Percentiles rank a stretch among this genome's conserved stretches.
phyloP scores from a whole-genome alignment of 108 stramenopile genomes.

The Fragilaria radians region DNA sequence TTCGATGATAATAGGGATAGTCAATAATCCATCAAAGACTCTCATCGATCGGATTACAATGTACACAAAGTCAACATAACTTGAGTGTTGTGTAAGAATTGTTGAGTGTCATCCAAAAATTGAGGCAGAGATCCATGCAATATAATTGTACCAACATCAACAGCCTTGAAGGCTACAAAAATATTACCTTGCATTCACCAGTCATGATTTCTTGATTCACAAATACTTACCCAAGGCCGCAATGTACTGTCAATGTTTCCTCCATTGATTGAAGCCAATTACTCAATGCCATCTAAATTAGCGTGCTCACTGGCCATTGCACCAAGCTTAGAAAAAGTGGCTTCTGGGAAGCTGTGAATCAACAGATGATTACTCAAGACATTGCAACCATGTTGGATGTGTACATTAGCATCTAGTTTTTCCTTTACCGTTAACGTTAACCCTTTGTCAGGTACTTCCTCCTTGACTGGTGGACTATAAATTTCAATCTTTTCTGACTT shows the following conservation, averaged over 20 bases:
- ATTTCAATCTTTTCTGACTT: conserved; percentile 99
- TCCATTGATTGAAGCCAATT: conserved; percentile 92
- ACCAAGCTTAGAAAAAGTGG: conserved; percentile 90
- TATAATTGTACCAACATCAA: conserved; percentile 95
- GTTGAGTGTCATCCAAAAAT: conserved; percentile 95
- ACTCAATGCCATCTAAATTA: conserved; percentile 99
- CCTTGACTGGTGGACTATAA: conserved; percentile 96
- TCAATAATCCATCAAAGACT: too few relatives aligned
- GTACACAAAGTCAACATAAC: conserved; percentile 93
- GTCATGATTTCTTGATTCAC: conserved; percentile 91
- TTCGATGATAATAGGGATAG: too few relatives aligned
- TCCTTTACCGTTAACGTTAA: conserved; percentile 97
- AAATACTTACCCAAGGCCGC: conserved; percentile 89
- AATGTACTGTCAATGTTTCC: conserved; percentile 92
- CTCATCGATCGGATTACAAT: too few relatives aligned
- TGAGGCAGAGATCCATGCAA: conserved; percentile 94
- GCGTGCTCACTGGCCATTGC: conserved; percentile 99
- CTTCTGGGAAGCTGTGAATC: conserved; percentile 98
- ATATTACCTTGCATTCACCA: conserved; percentile 96
- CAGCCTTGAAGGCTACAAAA: conserved; percentile 90
- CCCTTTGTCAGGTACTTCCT: conserved; percentile 99
- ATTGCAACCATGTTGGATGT: conserved; percentile 94
- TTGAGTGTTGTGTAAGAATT: conserved; percentile 96
- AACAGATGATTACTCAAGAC: conserved; percentile 99
- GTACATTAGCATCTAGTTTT: conserved; percentile 94